Conservation (phyloP, 108 stramenopile genomes). For the Nannochloropsis gaditana region DNA sequence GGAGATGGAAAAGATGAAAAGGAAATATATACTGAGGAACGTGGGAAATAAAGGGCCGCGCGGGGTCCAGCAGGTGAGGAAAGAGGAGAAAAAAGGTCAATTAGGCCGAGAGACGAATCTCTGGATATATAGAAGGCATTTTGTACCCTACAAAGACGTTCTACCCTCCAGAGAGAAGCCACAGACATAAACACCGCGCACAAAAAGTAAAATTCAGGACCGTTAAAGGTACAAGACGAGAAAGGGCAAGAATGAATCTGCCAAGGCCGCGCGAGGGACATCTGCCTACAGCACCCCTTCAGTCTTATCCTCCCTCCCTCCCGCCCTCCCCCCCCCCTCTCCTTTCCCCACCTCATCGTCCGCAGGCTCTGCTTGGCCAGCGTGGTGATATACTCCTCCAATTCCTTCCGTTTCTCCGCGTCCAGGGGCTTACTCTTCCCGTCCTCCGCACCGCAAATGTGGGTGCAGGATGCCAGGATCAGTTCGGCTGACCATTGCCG, state of each 20-base stretch:
- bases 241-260: too few relatives aligned
- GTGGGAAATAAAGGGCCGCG: neutral
- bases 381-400: neutral
- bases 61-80: neutral
- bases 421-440: neutral
- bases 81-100: neutral
- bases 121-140: too few relatives aligned
- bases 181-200: too few relatives aligned
- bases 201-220: too few relatives aligned
- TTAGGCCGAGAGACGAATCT: too few relatives aligned
- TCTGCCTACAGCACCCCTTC: neutral
- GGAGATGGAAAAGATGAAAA: neutral
- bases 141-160: too few relatives aligned
- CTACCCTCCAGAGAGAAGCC: too few relatives aligned
- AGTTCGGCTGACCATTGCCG: neutral
- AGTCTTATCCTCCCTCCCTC: neutral
- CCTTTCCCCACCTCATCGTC: slow-evolving; percentile 20
- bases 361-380: neutral
- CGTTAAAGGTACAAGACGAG: too few relatives aligned
- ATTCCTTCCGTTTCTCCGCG: slow-evolving; percentile 22
- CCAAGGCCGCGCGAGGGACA: neutral
- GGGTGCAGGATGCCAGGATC: neutral
- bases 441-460: neutral
- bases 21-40: neutral
- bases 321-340: neutral